phyloP scores from a whole-genome alignment of 2,329 filamentous ascomycete species.

The Botryotinia globosa region DNA sequence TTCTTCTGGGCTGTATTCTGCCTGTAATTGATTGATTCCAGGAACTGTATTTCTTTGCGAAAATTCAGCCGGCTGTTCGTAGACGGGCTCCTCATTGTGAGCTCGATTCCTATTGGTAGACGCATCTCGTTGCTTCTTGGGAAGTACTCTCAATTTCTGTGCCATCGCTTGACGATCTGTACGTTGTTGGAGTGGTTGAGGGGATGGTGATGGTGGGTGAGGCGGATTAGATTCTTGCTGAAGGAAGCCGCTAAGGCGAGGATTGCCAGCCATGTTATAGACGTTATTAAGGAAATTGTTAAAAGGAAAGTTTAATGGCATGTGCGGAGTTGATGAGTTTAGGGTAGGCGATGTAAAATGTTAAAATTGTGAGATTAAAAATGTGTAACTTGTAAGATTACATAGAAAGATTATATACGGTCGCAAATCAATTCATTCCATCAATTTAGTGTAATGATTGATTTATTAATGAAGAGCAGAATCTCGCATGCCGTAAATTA shows the following conservation, averaged over 20 bases:
- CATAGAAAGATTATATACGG: background rate
- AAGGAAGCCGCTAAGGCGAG: background rate
- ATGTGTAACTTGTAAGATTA: background rate
- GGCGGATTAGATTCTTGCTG: background rate
- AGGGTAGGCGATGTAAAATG: too few relatives aligned
- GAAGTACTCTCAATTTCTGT: background rate
- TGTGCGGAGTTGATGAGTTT: background rate
- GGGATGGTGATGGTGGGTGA: background rate
- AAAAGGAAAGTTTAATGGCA: constrained; percentile 7
- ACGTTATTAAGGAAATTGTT: background rate
- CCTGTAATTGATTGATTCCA: background rate
- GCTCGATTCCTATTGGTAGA: constrained; percentile 7
- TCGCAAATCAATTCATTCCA: background rate
- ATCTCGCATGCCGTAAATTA: background rate
- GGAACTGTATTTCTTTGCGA: background rate
- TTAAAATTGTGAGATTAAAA: background rate
- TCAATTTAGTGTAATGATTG: background rate
- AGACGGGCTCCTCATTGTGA: background rate
- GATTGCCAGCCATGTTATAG: constrained; percentile 5
- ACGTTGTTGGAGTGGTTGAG: background rate
- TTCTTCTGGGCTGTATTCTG: background rate
- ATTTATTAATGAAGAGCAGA: background rate
- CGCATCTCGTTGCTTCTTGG: constrained; percentile 3
- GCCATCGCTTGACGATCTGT: constrained; percentile 2
- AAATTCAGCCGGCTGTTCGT: constrained; percentile 2